phyloP scores from a whole-genome alignment of 495 filamentous ascomycete genomes.

The Hypoxylon rickii region DNA sequence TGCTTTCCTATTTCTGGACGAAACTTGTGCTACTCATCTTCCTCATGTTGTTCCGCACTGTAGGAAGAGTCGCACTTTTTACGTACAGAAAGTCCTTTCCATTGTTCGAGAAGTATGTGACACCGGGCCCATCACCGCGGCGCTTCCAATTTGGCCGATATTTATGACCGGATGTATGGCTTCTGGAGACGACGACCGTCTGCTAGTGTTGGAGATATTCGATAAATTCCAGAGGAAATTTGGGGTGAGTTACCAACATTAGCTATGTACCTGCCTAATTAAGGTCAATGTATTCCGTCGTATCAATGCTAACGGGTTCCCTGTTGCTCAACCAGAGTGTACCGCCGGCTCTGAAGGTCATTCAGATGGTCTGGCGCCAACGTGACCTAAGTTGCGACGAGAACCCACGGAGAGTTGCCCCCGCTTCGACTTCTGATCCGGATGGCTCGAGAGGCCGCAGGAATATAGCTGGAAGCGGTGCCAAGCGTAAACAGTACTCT shows the following conservation, averaged over 20 bases:
- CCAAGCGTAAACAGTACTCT: neutral
- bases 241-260: neutral
- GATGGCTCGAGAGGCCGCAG: neutral
- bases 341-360: constrained; percentile 1
- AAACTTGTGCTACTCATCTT: constrained; percentile 1
- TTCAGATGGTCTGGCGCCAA: constrained; percentile 5
- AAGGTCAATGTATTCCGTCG: too few species aligned
- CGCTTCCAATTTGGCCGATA: neutral
- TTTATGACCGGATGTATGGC: constrained; percentile 5
- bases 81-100: neutral
- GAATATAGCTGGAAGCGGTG: neutral
- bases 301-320: neutral
- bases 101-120: neutral
- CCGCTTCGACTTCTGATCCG: neutral
- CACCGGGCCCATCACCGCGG: neutral
- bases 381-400: constrained; percentile 4
- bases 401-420: neutral
- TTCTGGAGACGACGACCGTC: constrained; percentile 1
- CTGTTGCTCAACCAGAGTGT: neutral
- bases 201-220: constrained; percentile 8
- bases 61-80: neutral
- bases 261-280: too few species aligned
- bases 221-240: constrained; percentile 1
- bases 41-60: constrained; percentile 1
- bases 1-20: constrained; percentile 4